A percentile compares a stretch with the other conserved stretches of the same genome.
Evolutionary conservation across 768 basidiomycete species (phyloP).

Genomic region (Udeniomyces megalosporus): DNA sequence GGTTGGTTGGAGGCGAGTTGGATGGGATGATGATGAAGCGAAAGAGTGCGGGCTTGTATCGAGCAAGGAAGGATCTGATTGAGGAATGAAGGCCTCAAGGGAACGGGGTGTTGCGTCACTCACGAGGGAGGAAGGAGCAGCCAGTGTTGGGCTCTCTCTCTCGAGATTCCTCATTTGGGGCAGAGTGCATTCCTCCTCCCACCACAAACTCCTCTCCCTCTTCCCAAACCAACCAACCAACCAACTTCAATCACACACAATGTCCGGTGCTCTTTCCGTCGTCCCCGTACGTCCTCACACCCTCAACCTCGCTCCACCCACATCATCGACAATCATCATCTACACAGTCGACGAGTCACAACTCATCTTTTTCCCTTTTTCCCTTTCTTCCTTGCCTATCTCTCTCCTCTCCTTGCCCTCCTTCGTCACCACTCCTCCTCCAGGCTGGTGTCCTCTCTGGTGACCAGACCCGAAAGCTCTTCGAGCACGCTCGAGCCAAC

Average conservation of each 20-base stretch:
- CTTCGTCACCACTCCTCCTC: background rate
- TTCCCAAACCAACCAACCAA: background rate
- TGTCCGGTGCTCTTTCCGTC: conserved; percentile 30
- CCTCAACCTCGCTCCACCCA: no score
- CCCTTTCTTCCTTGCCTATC: conserved; percentile 5
- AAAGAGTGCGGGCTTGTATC: no score
- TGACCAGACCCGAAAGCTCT: conserved; percentile 83
- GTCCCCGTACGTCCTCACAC: conserved; percentile 28
- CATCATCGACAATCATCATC: background rate
- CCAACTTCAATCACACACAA: background rate
- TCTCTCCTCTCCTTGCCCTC: background rate
- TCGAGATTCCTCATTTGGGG: no score
- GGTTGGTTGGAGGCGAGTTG: no score
- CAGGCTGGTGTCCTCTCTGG: conserved; percentile 92
- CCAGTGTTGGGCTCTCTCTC: no score
- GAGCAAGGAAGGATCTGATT: no score
- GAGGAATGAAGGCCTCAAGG: no score
- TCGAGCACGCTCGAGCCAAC: conserved; percentile 79
- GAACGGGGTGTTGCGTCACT: no score
- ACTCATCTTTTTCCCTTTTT: background rate
- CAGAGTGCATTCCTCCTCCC: background rate
- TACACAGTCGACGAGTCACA: background rate
- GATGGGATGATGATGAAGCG: no score
- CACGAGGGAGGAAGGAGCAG: no score
- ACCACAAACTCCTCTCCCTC: background rate